Evolutionary conservation across 2,329 filamentous ascomycete species (phyloP).

Genomic region (Hypoxylon rubiginosum): DNA sequence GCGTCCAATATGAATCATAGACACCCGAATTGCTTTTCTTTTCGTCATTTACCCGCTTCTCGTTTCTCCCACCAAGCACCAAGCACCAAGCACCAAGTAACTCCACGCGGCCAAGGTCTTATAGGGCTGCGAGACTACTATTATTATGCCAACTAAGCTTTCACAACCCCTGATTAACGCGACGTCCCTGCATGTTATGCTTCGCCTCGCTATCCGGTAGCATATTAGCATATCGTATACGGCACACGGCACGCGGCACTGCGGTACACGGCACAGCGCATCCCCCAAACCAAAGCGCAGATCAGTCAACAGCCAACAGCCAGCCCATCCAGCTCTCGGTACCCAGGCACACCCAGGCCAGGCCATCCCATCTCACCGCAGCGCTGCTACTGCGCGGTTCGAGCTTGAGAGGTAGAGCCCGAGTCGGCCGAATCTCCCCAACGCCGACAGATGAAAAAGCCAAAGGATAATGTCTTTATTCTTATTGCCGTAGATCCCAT

Average conservation of each 20-base stretch:
- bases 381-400: slow-evolving; percentile 1
- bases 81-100: too few species aligned
- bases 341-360: too few species aligned
- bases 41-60: slow-evolving; percentile 9
- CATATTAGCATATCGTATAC: background rate
- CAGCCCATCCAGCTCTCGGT: slow-evolving; percentile 1
- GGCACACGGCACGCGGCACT: slow-evolving; percentile 21
- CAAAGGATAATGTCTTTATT: slow-evolving; percentile 34
- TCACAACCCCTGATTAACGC: slow-evolving; percentile 16
- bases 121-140: slow-evolving; percentile 28
- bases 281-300: background rate
- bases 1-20: slow-evolving; percentile 23
- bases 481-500: slow-evolving; percentile 23
- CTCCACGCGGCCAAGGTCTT: slow-evolving; percentile 9
- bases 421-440: slow-evolving; percentile 14
- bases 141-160: slow-evolving; percentile 31
- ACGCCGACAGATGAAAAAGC: slow-evolving; percentile 26
- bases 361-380: slow-evolving; percentile 16
- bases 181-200: slow-evolving; percentile 22
- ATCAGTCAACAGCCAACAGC: background rate
- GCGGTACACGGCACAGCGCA: too few species aligned
- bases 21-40: slow-evolving; percentile 7
- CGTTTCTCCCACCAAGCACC: slow-evolving; percentile 12
- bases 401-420: slow-evolving; percentile 21
- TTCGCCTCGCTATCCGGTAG: slow-evolving; percentile 33